Evolutionary conservation across 2,329 filamentous ascomycete species (phyloP), one percentile per base, ranked within the genome.

Genomic region (Fonsecaea nubica): DNA sequence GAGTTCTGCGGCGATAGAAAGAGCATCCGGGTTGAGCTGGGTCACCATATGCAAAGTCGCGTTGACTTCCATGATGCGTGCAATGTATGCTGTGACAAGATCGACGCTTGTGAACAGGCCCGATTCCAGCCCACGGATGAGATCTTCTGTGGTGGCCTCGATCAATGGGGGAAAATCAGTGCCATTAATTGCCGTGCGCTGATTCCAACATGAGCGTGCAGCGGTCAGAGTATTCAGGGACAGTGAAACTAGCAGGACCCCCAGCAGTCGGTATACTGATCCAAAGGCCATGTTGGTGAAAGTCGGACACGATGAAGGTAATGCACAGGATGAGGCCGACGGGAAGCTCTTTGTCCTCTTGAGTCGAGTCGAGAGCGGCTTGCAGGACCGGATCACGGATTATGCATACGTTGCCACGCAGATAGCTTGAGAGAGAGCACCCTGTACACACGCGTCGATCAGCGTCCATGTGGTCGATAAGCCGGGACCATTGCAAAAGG

Each of bases 31-130:
- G 63, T 87, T 87, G 67, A 87, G 72, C 71, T 87, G 84, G 0
- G 82, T 81, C 10, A 87, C 84, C 67, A 80, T 79, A 69, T 83
- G 82, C 13, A 87, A 73, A 0, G 80, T 83, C 18, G 74, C 73
- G 72, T 87, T 87, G 71, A 87, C 82, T 72, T 87, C 80, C 5
- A 77, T 67, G 56, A 86, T 86, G 18, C 84, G 80, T 35, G 76
- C 77, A 13, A 80, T 77, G 72, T 87, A 87, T 4, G 84, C 82
- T 78, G 84, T 79, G 53, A 87, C 85, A 18, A 89, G 76, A 64
- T 88, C 83, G n/a, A 84, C 81, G 71, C 84, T 87, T 1, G 81
- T 85, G 68, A 85, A 88, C n/a, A 79, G 76, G 2, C 80, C 80
- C 18, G 75, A 75, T 53, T 82, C 78, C 9, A 88, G 75, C 1